Conservation (phyloP, 257 asterid species). For the Solanum chiquidenum region DNA sequence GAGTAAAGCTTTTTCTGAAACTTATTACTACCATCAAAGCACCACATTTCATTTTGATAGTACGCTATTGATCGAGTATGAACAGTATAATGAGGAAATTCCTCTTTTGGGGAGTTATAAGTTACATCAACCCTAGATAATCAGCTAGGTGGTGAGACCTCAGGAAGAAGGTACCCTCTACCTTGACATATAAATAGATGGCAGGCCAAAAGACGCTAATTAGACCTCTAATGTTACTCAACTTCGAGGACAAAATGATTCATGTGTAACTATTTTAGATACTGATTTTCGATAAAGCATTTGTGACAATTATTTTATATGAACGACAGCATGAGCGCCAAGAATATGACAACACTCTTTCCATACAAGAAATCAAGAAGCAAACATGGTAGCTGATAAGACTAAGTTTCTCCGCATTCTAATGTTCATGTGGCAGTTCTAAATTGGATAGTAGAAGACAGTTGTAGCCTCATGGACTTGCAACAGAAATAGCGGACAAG, state of each 20-base stretch:
- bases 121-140: neutral
- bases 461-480: neutral
- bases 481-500: neutral
- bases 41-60: neutral
- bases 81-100: neutral
- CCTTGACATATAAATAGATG: neutral
- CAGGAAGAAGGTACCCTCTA: neutral
- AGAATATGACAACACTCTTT: neutral
- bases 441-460: neutral
- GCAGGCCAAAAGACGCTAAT: neutral
- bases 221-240: neutral
- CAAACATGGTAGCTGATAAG: neutral
- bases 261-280: neutral
- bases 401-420: neutral
- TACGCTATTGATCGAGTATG: neutral
- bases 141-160: neutral
- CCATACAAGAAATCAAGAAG: neutral
- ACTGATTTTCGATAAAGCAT: neutral
- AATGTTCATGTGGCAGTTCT: neutral
- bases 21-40: neutral
- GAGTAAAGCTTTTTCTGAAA: neutral
- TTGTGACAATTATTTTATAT: neutral
- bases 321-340: neutral
- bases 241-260: neutral
- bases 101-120: neutral